Conservation (phyloP, 2,329 filamentous ascomycete genomes). For the Fusarium siculi region DNA sequence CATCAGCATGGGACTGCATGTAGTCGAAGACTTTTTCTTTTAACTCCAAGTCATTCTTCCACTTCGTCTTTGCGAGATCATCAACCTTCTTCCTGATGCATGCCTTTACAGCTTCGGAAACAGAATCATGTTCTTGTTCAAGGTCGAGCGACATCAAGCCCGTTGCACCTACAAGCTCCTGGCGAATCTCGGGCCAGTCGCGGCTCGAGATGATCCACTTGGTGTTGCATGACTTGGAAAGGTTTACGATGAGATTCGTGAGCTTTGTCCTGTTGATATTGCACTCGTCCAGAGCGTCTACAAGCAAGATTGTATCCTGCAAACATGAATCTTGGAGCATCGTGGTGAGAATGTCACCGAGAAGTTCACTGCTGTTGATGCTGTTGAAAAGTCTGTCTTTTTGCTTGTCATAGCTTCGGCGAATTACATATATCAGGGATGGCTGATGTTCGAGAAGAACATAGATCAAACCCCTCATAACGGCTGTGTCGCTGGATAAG, state of each 20-base stretch:
- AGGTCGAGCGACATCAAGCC: accelerated
- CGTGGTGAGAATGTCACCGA: accelerated
- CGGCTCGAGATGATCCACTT: accelerated
- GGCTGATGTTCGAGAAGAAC: neutral
- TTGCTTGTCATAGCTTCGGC: accelerated
- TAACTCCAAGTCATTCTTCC: accelerated
- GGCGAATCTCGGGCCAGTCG: accelerated
- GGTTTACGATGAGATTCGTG: neutral
- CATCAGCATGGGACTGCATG: accelerated
- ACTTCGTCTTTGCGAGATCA: accelerated
- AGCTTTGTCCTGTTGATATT: accelerated
- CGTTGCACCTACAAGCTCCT: accelerated
- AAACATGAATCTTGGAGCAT: accelerated
- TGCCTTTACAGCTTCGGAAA: accelerated
- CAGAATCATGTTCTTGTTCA: accelerated
- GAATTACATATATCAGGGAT: accelerated
- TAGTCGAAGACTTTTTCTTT: neutral
- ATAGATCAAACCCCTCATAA: accelerated
- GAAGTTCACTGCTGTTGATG: neutral
- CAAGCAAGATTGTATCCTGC: accelerated
- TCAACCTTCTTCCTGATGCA: neutral
- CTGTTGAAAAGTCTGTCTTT: accelerated
- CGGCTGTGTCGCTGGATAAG: accelerated
- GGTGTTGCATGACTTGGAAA: accelerated
- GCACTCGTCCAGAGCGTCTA: neutral